phyloP scores from a whole-genome alignment of 345 rosid genomes.

The Citrus glauca region DNA sequence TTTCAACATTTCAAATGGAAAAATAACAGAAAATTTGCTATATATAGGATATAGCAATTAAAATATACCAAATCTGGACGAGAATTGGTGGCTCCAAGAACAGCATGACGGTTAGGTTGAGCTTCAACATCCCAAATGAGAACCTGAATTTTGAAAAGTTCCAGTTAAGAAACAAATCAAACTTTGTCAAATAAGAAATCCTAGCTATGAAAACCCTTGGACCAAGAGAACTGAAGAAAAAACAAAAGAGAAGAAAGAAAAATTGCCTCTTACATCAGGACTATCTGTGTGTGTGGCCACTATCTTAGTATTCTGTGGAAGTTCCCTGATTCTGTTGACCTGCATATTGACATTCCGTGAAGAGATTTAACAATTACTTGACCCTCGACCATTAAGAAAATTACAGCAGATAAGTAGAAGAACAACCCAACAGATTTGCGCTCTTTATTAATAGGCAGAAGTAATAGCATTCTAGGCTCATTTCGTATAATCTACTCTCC shows the following conservation, averaged over 20 bases:
- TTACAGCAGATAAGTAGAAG: background rate
- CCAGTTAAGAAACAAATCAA: conserved; percentile 6
- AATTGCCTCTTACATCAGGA: conserved; percentile 70
- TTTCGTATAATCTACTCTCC: background rate
- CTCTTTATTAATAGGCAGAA: background rate
- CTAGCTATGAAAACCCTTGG: background rate
- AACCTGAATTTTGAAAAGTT: conserved; percentile 50
- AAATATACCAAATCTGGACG: conserved; percentile 87
- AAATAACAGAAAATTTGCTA: background rate
- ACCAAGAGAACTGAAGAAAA: background rate
- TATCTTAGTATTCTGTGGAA: conserved; percentile 85
- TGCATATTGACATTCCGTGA: conserved; percentile 22
- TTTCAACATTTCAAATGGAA: background rate
- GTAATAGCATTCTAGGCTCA: background rate
- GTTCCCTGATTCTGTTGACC: conserved; percentile 99
- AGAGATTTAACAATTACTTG: background rate
- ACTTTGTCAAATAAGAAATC: background rate
- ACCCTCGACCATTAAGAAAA: background rate
- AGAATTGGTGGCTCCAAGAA: conserved; percentile 86
- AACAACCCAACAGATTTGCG: background rate
- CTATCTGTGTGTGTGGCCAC: conserved; percentile 99
- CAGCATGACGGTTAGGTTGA: conserved; percentile 99
- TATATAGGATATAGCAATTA: background rate
- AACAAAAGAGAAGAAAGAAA: background rate
- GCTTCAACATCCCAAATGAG: conserved; percentile 99